Evolutionary conservation across 2,329 filamentous ascomycete genomes (phyloP), one percentile per base, ranked within the genome.

Genomic region (Fusarium albosuccineum): DNA sequence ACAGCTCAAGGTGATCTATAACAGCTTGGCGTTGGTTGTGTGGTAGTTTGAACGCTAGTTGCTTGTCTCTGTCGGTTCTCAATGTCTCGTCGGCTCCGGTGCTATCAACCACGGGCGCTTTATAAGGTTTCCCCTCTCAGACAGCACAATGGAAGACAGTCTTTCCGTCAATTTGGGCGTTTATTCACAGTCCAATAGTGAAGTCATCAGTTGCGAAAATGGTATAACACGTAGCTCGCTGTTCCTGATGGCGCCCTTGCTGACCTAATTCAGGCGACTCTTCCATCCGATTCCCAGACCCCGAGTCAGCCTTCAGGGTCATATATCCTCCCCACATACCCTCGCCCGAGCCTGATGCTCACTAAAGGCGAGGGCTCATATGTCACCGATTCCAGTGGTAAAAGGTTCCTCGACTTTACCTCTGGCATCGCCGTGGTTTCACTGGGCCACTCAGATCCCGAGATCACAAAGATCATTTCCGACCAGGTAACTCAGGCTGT

Each of bases 391-490:
- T 40, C 34, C 36, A 29, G 30, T 13, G 45, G 33, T 9, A 57
- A 57, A 41, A 34, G 39, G 11, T 57, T 49, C 13, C 53, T 57
- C 3, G 53, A 57, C 14, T 57, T 57, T 5, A 57, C 53, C 22
- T 57, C 53, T 14, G 53, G 53, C 5, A 57, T 57, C 34, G 53
- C 42, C 3, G 53, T 57, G 2, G 44, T 49, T 13, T 57, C 53
- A 6, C 17, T 57, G 7, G 53, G 53, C 14, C 44, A 57, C 36
- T 48, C 42, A 6, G 53, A 49, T 33, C n/a, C 53, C 5, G 42
- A 49, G 26, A 49, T 57, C 14, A 49, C 53, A 30, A 39, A 40
- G 17, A 48, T 49, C 26, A 49, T 57, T 13, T 27, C 53, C 11
- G 53, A 57, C 4, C 53, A 57, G 44, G 53, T 39, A 41, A 33